Evolutionary conservation across 192 early-diverging fungal genomes (phyloP), one percentile per base, ranked within the genome.

Genomic region (Coemansia sp.): DNA sequence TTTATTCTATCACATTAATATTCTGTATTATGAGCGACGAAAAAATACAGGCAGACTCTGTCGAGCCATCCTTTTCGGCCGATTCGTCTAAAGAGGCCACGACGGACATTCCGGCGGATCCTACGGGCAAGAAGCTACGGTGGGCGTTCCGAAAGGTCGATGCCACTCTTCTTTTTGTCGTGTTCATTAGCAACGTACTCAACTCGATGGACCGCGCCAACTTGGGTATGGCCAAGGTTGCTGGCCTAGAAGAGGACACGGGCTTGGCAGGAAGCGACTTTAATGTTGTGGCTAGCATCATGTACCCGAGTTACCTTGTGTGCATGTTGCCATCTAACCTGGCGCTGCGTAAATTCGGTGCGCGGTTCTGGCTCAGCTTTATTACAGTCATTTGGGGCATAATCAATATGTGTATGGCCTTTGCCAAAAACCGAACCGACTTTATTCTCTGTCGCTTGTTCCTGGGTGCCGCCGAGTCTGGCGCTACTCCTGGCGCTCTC

Each of bases 351-450:
- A 71, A 65, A 38, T 62, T 78, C 19, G 75, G 75, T 10, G 75
- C 75, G 2, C 52, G 75, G 22, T 53, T 78, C 42, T 78, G 75
- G 75, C 75, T 78, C 57, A 72, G 69, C 31, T 40, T 78, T 5
- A 78, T 78, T 38, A 78, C 75, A 6, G 69, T 78, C 4, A 40
- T 78, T 22, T 79, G 76, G 76, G 76, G 76, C 12, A n/a, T 69
- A 12, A 74, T 79, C 60, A 73, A 74, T 48, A 79, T 79, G 76
- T 70, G 76, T 57, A 72, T 73, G 71, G 71, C 76, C 14, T 72
- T 74, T 63, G 76, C 71, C 63, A 79, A 79, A 42, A 79, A 73
- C 60, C 47, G 52, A 26, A 70, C 64, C 21, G 71, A 74, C 58
- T 36, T 79, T 52, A 66, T 79, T 26, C 20, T 70, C 2, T 72